Evolutionary conservation across 768 basidiomycete species (phyloP).

Genomic region (Jaapia argillacea): DNA sequence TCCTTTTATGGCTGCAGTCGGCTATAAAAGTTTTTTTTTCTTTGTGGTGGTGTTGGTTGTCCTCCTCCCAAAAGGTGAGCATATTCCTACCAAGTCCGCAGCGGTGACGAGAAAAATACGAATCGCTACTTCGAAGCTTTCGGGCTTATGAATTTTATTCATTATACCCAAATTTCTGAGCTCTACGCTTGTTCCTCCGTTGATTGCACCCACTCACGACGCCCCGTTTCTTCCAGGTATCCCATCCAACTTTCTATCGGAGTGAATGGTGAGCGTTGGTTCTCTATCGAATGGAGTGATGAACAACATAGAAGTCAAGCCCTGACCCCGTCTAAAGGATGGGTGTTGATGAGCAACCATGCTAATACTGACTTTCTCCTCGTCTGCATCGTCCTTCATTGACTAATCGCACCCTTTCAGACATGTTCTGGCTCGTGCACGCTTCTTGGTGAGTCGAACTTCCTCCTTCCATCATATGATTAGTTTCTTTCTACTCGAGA

Average conservation of each 20-base stretch:
- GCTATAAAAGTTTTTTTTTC: too few species aligned
- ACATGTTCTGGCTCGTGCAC: constrained; percentile 15
- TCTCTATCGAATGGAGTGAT: constrained; percentile 33
- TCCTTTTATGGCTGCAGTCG: too few species aligned
- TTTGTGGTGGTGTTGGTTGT: too few species aligned
- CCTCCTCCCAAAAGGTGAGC: too few species aligned
- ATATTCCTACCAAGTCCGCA: too few species aligned
- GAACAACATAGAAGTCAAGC: constrained; percentile 87
- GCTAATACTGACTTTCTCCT: constrained; percentile 66
- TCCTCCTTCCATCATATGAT: neutral
- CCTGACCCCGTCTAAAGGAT: constrained; percentile 71
- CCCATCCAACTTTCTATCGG: neutral
- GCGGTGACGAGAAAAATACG: constrained; percentile 55
- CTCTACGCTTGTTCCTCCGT: constrained; percentile 4
- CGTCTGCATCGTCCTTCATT: constrained; percentile 5
- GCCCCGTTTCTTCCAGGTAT: too few species aligned
- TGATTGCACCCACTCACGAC: neutral
- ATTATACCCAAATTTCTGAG: constrained; percentile 94
- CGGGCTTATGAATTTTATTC: constrained; percentile 54
- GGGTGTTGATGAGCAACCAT: constrained; percentile 71
- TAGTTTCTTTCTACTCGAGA: constrained; percentile 3
- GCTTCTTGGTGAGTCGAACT: neutral
- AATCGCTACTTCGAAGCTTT: constrained; percentile 86
- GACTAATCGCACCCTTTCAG: constrained; percentile 39
- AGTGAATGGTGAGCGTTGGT: constrained; percentile 24